phyloP scores from a whole-genome alignment of 106 monocot species.

The Dioscorea dumetorum region DNA sequence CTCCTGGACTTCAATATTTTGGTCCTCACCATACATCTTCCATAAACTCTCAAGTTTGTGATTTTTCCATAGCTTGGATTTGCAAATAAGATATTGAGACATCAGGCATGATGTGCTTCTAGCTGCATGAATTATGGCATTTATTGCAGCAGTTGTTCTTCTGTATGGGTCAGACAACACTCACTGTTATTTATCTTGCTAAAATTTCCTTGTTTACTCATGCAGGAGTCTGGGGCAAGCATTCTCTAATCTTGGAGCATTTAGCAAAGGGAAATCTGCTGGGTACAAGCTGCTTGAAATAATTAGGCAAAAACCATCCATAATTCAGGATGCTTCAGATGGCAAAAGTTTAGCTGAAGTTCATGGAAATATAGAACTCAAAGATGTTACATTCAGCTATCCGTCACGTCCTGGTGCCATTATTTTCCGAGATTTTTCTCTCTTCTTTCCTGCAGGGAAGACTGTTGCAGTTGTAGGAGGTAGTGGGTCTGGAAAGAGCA shows the following conservation, averaged over 20 bases:
- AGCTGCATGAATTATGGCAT: too few relatives aligned
- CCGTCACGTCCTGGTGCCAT: conserved; percentile 92
- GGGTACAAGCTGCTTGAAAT: conserved; percentile 89
- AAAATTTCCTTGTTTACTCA: too few relatives aligned
- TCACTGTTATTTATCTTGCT: too few relatives aligned
- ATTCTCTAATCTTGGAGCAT: conserved; percentile 93
- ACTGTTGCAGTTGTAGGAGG: conserved; percentile 96
- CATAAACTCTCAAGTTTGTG: too few relatives aligned
- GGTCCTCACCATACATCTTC: too few relatives aligned
- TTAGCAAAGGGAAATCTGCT: conserved; percentile 92
- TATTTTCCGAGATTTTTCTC: conserved; percentile 76
- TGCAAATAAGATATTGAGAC: too few relatives aligned
- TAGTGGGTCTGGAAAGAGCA: conserved; percentile 97
- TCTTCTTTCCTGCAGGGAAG: conserved; percentile 92
- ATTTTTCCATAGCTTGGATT: too few relatives aligned
- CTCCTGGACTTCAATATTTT: not conserved
- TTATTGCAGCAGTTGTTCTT: too few relatives aligned
- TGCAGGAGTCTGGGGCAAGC: conserved; percentile 94
- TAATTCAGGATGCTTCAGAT: conserved; percentile 61
- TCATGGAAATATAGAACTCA: conserved; percentile 91
- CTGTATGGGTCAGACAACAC: too few relatives aligned
- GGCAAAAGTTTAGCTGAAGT: conserved; percentile 73
- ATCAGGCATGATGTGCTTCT: too few relatives aligned
- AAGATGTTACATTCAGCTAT: conserved; percentile 86
- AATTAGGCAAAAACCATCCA: conserved; percentile 79